Conservation (phyloP, 768 basidiomycete genomes). For the Bullera alba region DNA sequence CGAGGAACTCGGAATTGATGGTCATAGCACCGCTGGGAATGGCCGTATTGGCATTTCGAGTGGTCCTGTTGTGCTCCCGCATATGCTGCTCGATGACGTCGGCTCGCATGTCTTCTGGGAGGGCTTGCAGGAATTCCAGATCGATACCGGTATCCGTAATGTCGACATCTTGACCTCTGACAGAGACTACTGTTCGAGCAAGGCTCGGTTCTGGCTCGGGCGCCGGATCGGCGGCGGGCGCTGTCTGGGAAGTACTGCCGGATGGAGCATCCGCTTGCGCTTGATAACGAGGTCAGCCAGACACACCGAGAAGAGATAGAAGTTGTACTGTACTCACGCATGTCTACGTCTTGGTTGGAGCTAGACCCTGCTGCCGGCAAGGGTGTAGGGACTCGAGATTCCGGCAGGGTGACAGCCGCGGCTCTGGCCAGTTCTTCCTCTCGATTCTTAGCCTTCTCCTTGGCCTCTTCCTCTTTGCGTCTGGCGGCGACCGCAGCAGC, state of each 20-base stretch:
- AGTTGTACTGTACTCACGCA: neutral
- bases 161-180: slow-evolving; percentile 87
- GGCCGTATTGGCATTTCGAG: slow-evolving; percentile 47
- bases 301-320: too few species aligned
- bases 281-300: too few species aligned
- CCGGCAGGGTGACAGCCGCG: slow-evolving; percentile 12
- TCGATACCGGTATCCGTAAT: slow-evolving; percentile 99
- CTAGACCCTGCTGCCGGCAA: slow-evolving; percentile 8
- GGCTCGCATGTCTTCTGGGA: slow-evolving; percentile 98
- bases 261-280: too few species aligned
- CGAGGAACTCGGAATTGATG: slow-evolving; percentile 90
- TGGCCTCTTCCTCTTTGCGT: slow-evolving; percentile 42
- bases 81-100: slow-evolving; percentile 97
- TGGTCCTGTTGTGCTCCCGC: slow-evolving; percentile 60
- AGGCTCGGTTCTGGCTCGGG: slow-evolving; percentile 6
- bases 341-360: neutral
- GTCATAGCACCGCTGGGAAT: slow-evolving; percentile 60
- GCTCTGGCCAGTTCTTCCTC: slow-evolving; percentile 11
- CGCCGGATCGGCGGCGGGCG: neutral
- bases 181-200: slow-evolving; percentile 71
- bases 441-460: slow-evolving; percentile 42
- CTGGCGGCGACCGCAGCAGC: slow-evolving; percentile 6
- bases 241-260: too few species aligned
- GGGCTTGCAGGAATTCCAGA: slow-evolving; percentile 90
- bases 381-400: slow-evolving; percentile 10